Conservation (phyloP, 768 basidiomycete genomes). For the Amanita polypyramis region DNA sequence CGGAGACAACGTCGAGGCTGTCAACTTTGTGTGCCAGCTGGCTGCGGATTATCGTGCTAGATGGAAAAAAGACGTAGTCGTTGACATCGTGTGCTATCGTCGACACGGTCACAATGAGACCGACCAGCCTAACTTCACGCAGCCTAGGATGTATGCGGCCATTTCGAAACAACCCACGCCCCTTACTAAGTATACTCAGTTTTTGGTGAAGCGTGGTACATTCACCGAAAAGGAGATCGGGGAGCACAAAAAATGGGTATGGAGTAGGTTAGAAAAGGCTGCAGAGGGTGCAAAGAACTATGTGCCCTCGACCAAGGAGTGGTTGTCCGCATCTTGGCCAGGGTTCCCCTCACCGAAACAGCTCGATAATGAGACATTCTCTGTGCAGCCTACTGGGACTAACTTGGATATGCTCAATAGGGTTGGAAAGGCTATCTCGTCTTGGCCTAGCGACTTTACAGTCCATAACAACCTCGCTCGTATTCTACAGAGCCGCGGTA, state of each 20-base stretch:
- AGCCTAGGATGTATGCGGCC: conserved; percentile 97
- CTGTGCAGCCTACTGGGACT: conserved; percentile 81
- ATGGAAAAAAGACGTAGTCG: conserved; percentile 97
- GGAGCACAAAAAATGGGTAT: conserved; percentile 99
- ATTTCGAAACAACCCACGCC: conserved; percentile 92
- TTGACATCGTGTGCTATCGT: conserved; percentile 98
- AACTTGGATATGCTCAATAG: conserved; percentile 67
- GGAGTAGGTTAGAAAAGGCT: conserved; percentile 97
- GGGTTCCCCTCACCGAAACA: conserved; percentile 98
- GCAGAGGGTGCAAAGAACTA: conserved; percentile 93
- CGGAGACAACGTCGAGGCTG: conserved; percentile 95
- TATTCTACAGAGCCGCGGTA: conserved; percentile 80
- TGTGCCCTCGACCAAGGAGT: conserved; percentile 88
- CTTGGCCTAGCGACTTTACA: conserved; percentile 75
- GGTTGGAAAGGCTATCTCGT: conserved; percentile 81
- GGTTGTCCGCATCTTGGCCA: conserved; percentile 97
- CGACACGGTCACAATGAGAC: conserved; percentile 99
- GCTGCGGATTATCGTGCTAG: conserved; percentile 97
- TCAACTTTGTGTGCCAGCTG: conserved; percentile 96
- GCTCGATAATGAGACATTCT: conserved; percentile 84
- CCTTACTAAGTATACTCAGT: conserved; percentile 85
- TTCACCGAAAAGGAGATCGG: conserved; percentile 96
- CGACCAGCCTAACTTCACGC: conserved; percentile 97
- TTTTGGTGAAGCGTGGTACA: conserved; percentile 80
- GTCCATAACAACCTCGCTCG: conserved; percentile 91